These are phyloP conservation scores for Keqinozyma sinolaborantium DNA, from an alignment of 1,139 yeast species.

Conservation along the genomic window DNA sequence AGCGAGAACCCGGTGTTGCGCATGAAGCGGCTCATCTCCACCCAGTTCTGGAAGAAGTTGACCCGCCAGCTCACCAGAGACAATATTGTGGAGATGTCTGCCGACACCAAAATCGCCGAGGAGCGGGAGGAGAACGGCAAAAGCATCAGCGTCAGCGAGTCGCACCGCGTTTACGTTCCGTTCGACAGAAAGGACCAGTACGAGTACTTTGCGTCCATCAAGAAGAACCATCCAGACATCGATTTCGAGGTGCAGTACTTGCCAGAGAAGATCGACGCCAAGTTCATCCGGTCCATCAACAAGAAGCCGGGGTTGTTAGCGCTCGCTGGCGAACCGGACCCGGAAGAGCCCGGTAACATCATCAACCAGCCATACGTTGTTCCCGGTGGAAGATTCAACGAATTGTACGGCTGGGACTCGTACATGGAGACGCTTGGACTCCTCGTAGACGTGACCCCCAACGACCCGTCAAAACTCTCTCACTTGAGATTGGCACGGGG, in stretches of 20 bases:
- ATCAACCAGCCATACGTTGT: conserved; percentile 85
- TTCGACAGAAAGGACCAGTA: conserved; percentile 65
- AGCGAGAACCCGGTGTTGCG: conserved; percentile 87
- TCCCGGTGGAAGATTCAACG: conserved; percentile 97
- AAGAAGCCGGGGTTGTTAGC: conserved; percentile 85
- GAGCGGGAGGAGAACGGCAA: conserved; percentile 39
- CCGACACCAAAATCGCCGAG: conserved; percentile 71
- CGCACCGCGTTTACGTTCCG: conserved; percentile 81
- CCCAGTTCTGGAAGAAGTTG: conserved; percentile 77
- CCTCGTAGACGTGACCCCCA: conserved; percentile 53
- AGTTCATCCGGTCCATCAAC: conserved; percentile 76
- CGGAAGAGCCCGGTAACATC: conserved; percentile 47
- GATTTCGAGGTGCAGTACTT: conserved; percentile 74
- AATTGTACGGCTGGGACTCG: conserved; percentile 97
- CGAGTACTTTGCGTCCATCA: conserved; percentile 59
- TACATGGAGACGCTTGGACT: conserved; percentile 89
- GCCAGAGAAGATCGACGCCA: conserved; percentile 55
- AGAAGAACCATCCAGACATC: conserved; percentile 53
- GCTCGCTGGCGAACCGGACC: conserved; percentile 59
- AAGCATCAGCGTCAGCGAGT: conserved; percentile 26
- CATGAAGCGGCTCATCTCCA: conserved; percentile 67
- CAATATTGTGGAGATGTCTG: conserved; percentile 68
- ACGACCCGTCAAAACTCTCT: conserved; percentile 32
- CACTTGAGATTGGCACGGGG: conserved; percentile 66
- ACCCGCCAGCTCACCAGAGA: conserved; percentile 69